These are phyloP conservation scores for Cicer judaicum DNA, from an alignment of 306 rosid genomes.

Conservation along the genomic window DNA sequence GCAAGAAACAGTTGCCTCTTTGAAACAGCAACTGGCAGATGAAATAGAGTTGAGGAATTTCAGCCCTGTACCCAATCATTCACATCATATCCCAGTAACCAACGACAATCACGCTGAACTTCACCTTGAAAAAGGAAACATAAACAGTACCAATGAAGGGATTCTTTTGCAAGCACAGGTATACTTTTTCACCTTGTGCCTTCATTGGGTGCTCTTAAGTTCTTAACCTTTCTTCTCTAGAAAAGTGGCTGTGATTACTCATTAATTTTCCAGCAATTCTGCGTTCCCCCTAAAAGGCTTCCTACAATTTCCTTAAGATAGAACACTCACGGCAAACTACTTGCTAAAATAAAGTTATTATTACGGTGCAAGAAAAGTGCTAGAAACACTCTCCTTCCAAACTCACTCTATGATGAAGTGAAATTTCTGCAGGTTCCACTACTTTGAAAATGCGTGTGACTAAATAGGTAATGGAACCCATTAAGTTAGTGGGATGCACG, in stretches of 20 bases:
- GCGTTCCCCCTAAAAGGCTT: not conserved
- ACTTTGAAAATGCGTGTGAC: not conserved
- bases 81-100: constrained; percentile 46
- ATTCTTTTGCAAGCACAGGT: constrained; percentile 71
- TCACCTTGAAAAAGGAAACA: constrained; percentile 49
- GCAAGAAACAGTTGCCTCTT: constrained; percentile 72
- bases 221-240: constrained; percentile 33
- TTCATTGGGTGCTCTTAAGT: constrained; percentile 21
- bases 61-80: constrained; percentile 50
- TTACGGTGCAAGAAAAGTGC: not conserved
- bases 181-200: constrained; percentile 25
- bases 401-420: not conserved
- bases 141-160: constrained; percentile 49
- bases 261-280: not conserved
- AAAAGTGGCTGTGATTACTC: constrained; percentile 2
- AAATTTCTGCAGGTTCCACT: not conserved
- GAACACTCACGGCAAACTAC: constrained; percentile 10
- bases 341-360: constrained; percentile 20
- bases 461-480: not conserved
- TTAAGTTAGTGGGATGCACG: not conserved
- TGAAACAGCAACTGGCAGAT: constrained; percentile 85
- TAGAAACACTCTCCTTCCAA: not conserved
- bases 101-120: constrained; percentile 49
- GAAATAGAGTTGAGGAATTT: constrained; percentile 59
- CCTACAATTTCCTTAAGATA: constrained; percentile 3